Base-by-base conservation (phyloP, 148 eudicot species). In the Cornus suecica region DNA sequence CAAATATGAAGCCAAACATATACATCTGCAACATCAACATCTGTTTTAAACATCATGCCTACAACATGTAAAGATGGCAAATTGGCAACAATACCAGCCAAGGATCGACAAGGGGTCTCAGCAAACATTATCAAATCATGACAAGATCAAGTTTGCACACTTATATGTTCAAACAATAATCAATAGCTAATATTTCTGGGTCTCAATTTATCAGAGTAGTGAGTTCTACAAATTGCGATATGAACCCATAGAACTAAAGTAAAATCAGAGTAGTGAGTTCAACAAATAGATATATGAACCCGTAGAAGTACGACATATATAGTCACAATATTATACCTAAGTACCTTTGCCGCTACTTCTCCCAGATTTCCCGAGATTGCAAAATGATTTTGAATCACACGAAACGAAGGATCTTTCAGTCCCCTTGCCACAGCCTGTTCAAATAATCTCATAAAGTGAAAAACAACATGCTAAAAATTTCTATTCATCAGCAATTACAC, bases 351-450 rank as follows among this genome's bases (percentile, higher is more conserved):
- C 70, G 99, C 85, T 58, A 95, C 88, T 56, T 95, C 99, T 71
- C 99, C 99, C 76, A 95, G 86, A 77, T 95, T 95, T 85, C 88
- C 99, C 1, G 91, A 77, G 71, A 86, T 80, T 22, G 97, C 97
- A 88, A 95, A 92, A 87, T 95, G 99, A 77, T 84, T 92, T 76
- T 95, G 99, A 78, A 95, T 95, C 64, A 95, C 97, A 70, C 97
- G 88, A 76, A 85, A 83, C 68, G 99, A 95, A 76, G 99, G 99
- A 79, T 95, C 99, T 85, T 90, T 95, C 69, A 95, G 87, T 64
- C 99, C 99, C 83, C 97, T 92, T 45, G 94, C 99, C 31, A 91
- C 90, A 76, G 99, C 99, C 99, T 95, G 86, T 66, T 69, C 66
- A 75, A 61, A 73, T 61, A 31, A 45, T 51, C 32, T n/a, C 69